Base-by-base conservation (phyloP, 2,329 filamentous ascomycete species). In the Fusarium globosum region DNA sequence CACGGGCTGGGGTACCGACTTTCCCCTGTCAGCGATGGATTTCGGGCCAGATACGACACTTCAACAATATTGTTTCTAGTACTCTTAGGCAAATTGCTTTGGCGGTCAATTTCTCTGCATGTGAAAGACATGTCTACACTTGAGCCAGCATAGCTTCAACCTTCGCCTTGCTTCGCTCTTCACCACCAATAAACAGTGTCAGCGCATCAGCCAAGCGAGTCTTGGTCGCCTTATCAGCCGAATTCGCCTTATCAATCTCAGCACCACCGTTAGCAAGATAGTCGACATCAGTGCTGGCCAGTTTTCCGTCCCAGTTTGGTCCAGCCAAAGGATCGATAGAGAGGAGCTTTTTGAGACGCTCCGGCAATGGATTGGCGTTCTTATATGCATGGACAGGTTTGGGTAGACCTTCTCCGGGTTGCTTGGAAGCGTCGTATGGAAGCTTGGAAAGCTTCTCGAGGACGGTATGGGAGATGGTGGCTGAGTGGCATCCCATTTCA, bases 401-500 rank as follows among this genome's bases (percentile, higher is more conserved):
- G 13, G 83, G 81, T 0, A 81, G 76, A 15, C 80, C 81, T 41
- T 79, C 77, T 23, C 82, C 82, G 1, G 83, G 82, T 67, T 85
- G 84, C 69, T 80, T 78, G 26, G 76, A 72, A 7, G 68, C 73
- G 42, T 84, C 82, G 58, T 83, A 84, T 2, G 75, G 74, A n/a
- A 84, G 78, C 69, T 80, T 77, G 3, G 82, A 78, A 7, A 87
- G 80, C 71, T 84, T 70, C 23, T 81, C 75, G 7, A 86, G 78
- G 20, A 83, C 78, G 4, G 76, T 82, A 67, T 82, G 80, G 3
- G 84, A 82, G 52, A 87, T 81, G 9, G 85, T 86, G 26, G 83
- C 84, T 9, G 83, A 83, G 66, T 86, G 83, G 74, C 84, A 86
- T 43, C 85, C 84, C 73, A 85, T 78, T 71, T 86, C 85, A 15